Evolutionary conservation across 164 flowering plant genomes (phyloP), one percentile per base, ranked within the genome.

Genomic region (Tetrastigma voinierianum): DNA sequence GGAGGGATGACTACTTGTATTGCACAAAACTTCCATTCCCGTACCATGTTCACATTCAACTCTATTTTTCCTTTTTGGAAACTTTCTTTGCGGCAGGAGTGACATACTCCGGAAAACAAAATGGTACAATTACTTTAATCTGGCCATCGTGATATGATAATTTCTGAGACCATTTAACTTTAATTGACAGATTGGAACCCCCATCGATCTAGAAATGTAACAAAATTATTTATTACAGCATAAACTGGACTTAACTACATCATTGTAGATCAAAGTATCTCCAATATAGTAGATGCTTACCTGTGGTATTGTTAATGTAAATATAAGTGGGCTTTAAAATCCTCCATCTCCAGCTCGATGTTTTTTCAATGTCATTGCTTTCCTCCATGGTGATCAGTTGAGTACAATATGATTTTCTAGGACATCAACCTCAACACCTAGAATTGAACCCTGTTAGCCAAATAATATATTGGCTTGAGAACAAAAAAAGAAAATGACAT

Each of bases 361-460:
- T 53, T 52, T 80, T 87, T 7, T 71, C 87, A 57, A 55, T 46
- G 25, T 72, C 80, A n/a, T 67, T 66, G 16, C 64, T 64, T 12
- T 85, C 81, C 51, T 85, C 89, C 64, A 67, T 45, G 18, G 65
- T 32, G 60, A 81, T 55, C 17, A 87, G 67, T 69, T 82, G 77
- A 61, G 90, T 89, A 10, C 67, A 62, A 71, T 82, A 90, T 61
- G 83, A 74, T 73, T 73, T 88, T 58, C 81, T 71, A 66, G 80
- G 58, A 78, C 76, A 53, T 84, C 90, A 61, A 88, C 83, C 74
- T 96, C 96, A 62, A 87, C 84, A 88, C 98, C 93, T 88, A 93
- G 93, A 88, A 93, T 74, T 82, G 96, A 89, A 91, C 97, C 97
- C 98, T 96, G 98, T 89, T 87, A 90, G 92, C 88, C 90, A 89